Evolutionary conservation across 1,284 basidiomycete species (phyloP), one percentile per base, ranked within the genome.

Genomic region (Moniliophthora roreri): DNA sequence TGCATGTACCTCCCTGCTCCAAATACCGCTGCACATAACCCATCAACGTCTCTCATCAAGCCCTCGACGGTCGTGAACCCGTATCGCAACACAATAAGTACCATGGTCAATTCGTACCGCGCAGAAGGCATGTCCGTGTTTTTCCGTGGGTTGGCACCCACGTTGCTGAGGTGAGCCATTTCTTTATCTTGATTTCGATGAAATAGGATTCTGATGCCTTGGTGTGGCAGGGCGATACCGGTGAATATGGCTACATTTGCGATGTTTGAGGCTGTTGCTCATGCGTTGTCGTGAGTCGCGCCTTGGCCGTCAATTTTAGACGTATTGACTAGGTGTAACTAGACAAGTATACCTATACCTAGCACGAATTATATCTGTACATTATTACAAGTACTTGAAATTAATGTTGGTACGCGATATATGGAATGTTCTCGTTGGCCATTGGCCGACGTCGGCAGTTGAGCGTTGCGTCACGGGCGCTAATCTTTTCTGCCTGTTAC

Each of bases 91-190:
- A 82, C 79, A 7, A 62, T 72, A 58, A 82, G 82, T 40, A 85
- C 85, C 0, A 79, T 82, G 48, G 62, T 74, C 0, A 62, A 86
- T 53, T 87, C 87, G 0, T 87, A 89, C 58, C 77, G 79, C 13
- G 65, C 75, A 5, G 87, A 90, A 62, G 91, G 91, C 0, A 58
- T 76, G 18, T 62, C 71, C 4, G 87, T 90, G 4, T 91, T 93
- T 67, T 89, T 85, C 60, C 75, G 80, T 3, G 93, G 92, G 0
- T 68, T 95, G 36, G 75, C 82, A 6, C 90, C 92, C 2, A 93
- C 92, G 1, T 65, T 95, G 6, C 80, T 94, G 45, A 77, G 92
- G 87, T 89, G 58, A 32, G 28, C 28, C 6, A 32, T 32, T 32
- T 11, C 28, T 57, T 84, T 73, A 48, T 39, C 4, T 36, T 21